Evolutionary conservation across 768 basidiomycete genomes (phyloP), one percentile per base, ranked within the genome.

Genomic region (Lentinula guzmanii): DNA sequence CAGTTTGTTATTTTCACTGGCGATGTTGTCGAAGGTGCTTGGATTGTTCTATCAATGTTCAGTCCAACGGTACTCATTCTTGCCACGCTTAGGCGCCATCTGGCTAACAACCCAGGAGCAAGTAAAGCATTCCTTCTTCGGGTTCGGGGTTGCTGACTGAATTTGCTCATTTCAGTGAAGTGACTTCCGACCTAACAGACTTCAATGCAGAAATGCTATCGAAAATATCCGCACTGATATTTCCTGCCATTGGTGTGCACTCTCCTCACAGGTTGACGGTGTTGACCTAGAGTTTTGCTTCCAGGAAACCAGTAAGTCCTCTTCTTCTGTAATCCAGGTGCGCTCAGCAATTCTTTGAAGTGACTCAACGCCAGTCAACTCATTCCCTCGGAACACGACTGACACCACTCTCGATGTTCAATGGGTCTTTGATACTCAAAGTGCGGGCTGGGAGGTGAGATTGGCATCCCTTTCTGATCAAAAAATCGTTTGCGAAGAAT

Each of bases 1-100:
- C 11, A 45, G 9, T 77, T 75, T 61, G 65, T 74, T 0, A 71
- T 79, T 4, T 78, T 77, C 61, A 79, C 77, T 4, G 78, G 78
- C 3, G 78, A 79, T 52, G 73, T 75, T 6, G 71, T 75, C 9
- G 75, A 75, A 57, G 69, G 72, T 71, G 41, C 60, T 65, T 4
- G 8, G 2, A 39, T 54, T 16, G 5, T 24, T 34, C 37, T 52
- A 50, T 2, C 24, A 5, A 16, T 16, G 4, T 10, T 11, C n/a
- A n/a, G 37, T 4, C 4, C 18, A 2, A 31, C 43, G 6, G 24
- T 6, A 11, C 21, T 60, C 42, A 39, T 60, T 58, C 37, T 13
- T 18, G 4, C 35, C 33, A 13, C 39, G 43, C 62, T 21, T 60
- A 70, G 71, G 67, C 18, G 72, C 68, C 5, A 62, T 62, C 1